phyloP scores from a whole-genome alignment of 306 rosid genomes.

The Cicer yamashitae region DNA sequence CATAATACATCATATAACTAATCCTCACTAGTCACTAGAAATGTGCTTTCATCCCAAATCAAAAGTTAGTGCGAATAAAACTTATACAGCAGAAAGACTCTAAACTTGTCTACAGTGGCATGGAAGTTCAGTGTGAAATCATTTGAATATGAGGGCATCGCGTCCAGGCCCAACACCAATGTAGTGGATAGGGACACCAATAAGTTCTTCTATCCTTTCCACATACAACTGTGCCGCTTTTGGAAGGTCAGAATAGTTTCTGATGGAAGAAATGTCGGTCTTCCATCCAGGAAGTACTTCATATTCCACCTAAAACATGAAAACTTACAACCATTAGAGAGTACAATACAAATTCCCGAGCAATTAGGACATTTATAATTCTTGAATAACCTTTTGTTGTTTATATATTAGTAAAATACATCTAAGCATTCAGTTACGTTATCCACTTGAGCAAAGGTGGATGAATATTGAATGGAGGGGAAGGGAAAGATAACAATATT shows the following conservation, averaged over 20 bases:
- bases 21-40: slow-evolving; percentile 49
- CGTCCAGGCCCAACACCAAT: slow-evolving; percentile 97
- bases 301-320: slow-evolving; percentile 75
- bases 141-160: slow-evolving; percentile 87
- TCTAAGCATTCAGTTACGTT: slow-evolving; percentile 16
- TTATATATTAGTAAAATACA: slow-evolving; percentile 14
- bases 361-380: slow-evolving; percentile 6
- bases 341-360: not conserved
- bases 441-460: not conserved
- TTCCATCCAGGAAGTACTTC: slow-evolving; percentile 92
- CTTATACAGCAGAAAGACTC: slow-evolving; percentile 39
- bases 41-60: slow-evolving; percentile 38
- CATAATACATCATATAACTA: slow-evolving; percentile 40
- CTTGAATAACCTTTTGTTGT: slow-evolving; percentile 15
- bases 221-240: slow-evolving; percentile 74
- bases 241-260: slow-evolving; percentile 92
- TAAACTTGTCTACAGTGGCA: slow-evolving; percentile 44
- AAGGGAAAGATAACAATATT: slow-evolving; percentile 30
- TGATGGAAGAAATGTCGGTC: slow-evolving; percentile 72
- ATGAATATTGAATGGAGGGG: not conserved
- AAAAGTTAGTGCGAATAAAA: slow-evolving; percentile 39
- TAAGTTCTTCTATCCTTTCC: slow-evolving; percentile 91
- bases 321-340: slow-evolving; percentile 37
- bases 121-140: slow-evolving; percentile 37
- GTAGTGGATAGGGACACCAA: slow-evolving; percentile 85